A percentile compares a stretch with the other conserved stretches of the same genome.
Conservation (phyloP, 768 basidiomycete genomes). For the Epithele typhae region DNA sequence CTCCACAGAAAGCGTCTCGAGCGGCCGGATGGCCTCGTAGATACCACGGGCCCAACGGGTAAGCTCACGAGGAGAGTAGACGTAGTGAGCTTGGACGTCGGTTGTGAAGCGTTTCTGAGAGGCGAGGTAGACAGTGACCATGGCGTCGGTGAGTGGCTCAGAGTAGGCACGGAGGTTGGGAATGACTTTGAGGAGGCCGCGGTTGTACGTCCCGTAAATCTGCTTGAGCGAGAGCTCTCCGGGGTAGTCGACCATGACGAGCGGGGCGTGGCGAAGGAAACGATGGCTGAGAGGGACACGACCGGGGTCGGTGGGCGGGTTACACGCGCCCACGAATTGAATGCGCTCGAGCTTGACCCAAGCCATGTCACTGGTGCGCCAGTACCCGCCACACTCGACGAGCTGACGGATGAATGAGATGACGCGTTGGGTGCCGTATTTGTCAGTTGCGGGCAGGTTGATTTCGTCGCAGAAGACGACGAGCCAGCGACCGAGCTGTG, state of each 20-base stretch:
- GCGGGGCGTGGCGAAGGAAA: conserved; percentile 94
- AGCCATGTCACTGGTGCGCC: conserved; percentile 89
- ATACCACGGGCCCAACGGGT: conserved; percentile 97
- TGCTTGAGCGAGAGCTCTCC: conserved; percentile 96
- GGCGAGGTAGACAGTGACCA: conserved; percentile 93
- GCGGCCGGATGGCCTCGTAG: conserved; percentile 91
- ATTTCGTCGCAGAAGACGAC: conserved; percentile 99
- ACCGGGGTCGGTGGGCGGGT: conserved; percentile 98
- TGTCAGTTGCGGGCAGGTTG: conserved; percentile 94
- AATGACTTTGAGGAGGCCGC: conserved; percentile 92
- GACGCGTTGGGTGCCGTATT: conserved; percentile 97
- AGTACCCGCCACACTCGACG: conserved; percentile 92
- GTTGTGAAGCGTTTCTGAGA: conserved; percentile 95
- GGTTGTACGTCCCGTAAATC: conserved; percentile 97
- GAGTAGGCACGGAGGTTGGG: conserved; percentile 91
- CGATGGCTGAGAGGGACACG: conserved; percentile 97
- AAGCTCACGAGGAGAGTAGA: conserved; percentile 98
- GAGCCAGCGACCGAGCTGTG: conserved; percentile 95
- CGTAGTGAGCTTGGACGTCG: conserved; percentile 97
- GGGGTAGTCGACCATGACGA: conserved; percentile 99
- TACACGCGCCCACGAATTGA: conserved; percentile 99
- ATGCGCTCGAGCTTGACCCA: conserved; percentile 99
- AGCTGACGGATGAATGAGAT: conserved; percentile 98
- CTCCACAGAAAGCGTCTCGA: conserved; percentile 91
- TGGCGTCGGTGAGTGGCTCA: conserved; percentile 93